A percentile compares a stretch with the other conserved stretches of the same genome.
These are phyloP conservation scores for Capsicum chinense DNA, from an alignment of 257 asterid genomes.

Conservation along the genomic window DNA sequence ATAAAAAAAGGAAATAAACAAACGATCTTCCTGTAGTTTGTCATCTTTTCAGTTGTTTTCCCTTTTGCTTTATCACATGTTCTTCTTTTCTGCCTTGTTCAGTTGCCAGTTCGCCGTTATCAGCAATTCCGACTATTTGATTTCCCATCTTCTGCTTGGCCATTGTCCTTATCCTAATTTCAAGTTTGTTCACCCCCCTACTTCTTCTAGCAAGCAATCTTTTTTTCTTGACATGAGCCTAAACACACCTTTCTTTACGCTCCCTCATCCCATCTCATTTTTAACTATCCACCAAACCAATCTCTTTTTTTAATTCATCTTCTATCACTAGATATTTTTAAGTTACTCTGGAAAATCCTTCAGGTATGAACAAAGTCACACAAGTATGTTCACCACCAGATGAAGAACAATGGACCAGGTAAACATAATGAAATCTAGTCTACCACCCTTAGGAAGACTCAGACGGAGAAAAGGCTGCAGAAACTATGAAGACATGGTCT, in stretches of 20 bases:
- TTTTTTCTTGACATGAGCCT: background rate
- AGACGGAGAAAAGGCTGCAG: background rate
- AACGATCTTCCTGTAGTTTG: background rate
- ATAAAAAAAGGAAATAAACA: background rate
- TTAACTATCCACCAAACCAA: background rate
- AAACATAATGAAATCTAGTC: background rate
- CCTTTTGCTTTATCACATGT: constrained; percentile 5
- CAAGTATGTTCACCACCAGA: background rate
- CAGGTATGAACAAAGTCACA: background rate
- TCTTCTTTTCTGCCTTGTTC: background rate
- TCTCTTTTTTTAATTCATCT: constrained; percentile 8
- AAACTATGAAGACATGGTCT: background rate
- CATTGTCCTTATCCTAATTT: background rate
- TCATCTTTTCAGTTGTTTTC: background rate
- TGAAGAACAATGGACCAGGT: background rate
- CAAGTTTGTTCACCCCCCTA: background rate
- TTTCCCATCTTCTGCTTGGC: background rate
- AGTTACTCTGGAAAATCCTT: constrained; percentile 1
- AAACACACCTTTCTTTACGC: background rate
- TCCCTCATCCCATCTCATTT: constrained; percentile 2
- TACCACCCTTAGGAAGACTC: constrained; percentile 1
- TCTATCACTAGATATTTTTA: background rate
- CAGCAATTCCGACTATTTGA: background rate
- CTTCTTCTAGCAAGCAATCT: background rate
- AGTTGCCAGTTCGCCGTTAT: background rate